A percentile compares a stretch with the other conserved stretches of the same genome.
These are phyloP conservation scores for Xerocomellus intermedius DNA, from an alignment of 768 basidiomycete species.

Conservation along the genomic window DNA sequence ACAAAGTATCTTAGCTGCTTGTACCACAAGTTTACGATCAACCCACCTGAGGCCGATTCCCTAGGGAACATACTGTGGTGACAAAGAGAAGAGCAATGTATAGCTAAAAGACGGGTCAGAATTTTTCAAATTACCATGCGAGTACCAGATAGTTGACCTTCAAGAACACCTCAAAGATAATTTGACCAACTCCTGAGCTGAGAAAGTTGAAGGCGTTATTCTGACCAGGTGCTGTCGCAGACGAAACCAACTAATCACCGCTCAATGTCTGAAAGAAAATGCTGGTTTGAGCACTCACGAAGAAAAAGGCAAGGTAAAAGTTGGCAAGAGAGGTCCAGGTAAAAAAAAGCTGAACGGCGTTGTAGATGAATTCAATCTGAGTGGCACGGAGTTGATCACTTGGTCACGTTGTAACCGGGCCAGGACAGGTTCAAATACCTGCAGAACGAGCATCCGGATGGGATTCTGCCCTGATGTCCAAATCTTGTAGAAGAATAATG, in stretches of 20 bases:
- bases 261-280: conserved; percentile 18
- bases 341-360: conserved; percentile 84
- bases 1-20: conserved; percentile 1
- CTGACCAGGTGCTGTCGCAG: conserved; percentile 57
- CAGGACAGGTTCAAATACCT: conserved; percentile 25
- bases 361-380: conserved; percentile 90
- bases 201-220: conserved; percentile 82
- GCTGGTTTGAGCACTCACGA: conserved; percentile 52
- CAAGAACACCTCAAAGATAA: conserved; percentile 77
- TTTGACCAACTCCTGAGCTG: conserved; percentile 64
- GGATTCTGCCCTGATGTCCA: conserved; percentile 90
- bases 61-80: conserved; percentile 81
- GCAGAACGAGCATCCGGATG: conserved; percentile 78
- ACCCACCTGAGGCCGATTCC: conserved; percentile 75
- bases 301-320: conserved; percentile 94
- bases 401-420: neutral
- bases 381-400: neutral
- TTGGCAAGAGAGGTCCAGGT: conserved; percentile 94
- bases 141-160: conserved; percentile 34
- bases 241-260: conserved; percentile 65
- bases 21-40: conserved; percentile 2
- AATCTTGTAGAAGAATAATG: conserved; percentile 84
- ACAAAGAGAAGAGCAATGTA: conserved; percentile 86
- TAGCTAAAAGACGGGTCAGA: conserved; percentile 40
- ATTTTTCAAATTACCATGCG: conserved; percentile 18